Percentiles rank a stretch among this genome's conserved stretches.
Conservation (phyloP, 768 basidiomycete species). For the Suillus ampliporus region DNA sequence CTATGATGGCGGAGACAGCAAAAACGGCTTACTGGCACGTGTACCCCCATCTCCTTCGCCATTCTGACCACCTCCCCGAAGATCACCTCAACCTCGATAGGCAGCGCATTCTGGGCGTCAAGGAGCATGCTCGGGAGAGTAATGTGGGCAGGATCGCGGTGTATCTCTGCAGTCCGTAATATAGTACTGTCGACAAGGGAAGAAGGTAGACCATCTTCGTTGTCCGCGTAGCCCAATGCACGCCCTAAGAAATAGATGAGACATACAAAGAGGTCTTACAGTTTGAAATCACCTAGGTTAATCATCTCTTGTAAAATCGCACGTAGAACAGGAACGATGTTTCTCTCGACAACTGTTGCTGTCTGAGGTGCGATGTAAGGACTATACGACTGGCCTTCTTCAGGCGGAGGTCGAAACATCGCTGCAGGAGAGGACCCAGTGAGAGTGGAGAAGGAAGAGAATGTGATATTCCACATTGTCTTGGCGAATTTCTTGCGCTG, state of each 20-base stretch:
- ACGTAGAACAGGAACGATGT: slow-evolving; percentile 54
- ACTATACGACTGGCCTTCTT: slow-evolving; percentile 38
- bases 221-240: slow-evolving; percentile 54
- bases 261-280: not conserved
- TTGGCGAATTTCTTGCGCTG: slow-evolving; percentile 66
- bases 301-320: slow-evolving; percentile 53
- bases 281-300: slow-evolving; percentile 39
- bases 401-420: slow-evolving; percentile 54
- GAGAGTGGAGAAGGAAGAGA: slow-evolving; percentile 58
- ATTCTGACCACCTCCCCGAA: slow-evolving; percentile 64
- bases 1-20: not conserved
- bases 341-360: slow-evolving; percentile 44
- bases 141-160: slow-evolving; percentile 47
- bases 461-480: slow-evolving; percentile 67
- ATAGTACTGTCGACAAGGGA: slow-evolving; percentile 46
- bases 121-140: slow-evolving; percentile 69
- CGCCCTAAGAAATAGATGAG: slow-evolving; percentile 33
- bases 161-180: slow-evolving; percentile 42
- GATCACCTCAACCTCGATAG: slow-evolving; percentile 73
- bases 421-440: slow-evolving; percentile 54
- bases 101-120: slow-evolving; percentile 49
- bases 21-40: slow-evolving; percentile 52
- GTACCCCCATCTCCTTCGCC: slow-evolving; percentile 49
- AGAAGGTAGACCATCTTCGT: slow-evolving; percentile 52
- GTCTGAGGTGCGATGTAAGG: slow-evolving; percentile 49